These are phyloP conservation scores for Plasmodium inui DNA, from an alignment of 169 alveolate genomes.

Conservation along the genomic window DNA sequence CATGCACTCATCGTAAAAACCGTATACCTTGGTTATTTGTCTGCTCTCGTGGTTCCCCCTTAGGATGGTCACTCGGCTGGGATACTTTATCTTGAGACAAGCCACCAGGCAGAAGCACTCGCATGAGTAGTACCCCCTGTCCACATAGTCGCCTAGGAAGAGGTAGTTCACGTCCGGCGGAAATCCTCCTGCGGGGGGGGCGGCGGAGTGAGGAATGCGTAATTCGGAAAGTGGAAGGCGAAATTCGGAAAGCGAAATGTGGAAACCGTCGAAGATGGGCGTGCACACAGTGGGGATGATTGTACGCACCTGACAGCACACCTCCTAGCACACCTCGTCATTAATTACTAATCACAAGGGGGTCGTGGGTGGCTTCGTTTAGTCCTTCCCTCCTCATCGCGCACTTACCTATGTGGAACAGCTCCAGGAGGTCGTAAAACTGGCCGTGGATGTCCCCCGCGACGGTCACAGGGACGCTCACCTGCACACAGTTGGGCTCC, in stretches of 20 bases:
- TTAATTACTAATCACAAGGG: not conserved
- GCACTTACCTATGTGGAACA: slow-evolving; percentile 94
- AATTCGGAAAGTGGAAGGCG: too few species aligned
- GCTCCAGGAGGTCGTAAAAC: slow-evolving; percentile 95
- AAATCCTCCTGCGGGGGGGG: slow-evolving; percentile 79
- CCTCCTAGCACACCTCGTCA: not conserved
- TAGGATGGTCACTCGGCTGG: slow-evolving; percentile 89
- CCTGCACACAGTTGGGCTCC: slow-evolving; percentile 91
- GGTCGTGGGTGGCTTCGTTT: not conserved
- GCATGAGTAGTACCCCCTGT: slow-evolving; percentile 96
- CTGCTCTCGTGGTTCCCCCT: slow-evolving; percentile 98
- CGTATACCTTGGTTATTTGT: slow-evolving; percentile 96
- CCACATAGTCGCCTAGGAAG: slow-evolving; percentile 98
- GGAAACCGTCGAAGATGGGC: not conserved
- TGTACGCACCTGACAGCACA: not conserved
- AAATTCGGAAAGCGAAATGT: too few species aligned
- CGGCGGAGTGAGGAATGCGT: not conserved
- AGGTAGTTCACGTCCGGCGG: slow-evolving; percentile 97
- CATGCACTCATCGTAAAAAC: slow-evolving; percentile 97
- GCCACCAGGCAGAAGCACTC: slow-evolving; percentile 94
- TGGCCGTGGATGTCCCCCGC: slow-evolving; percentile 99
- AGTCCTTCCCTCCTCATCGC: not conserved
- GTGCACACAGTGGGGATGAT: not conserved
- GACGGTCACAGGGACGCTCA: slow-evolving; percentile 94
- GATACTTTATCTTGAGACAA: slow-evolving; percentile 93